Evolutionary conservation across 1,284 basidiomycete species (phyloP).

Genomic region (Ganoderma meredithae): DNA sequence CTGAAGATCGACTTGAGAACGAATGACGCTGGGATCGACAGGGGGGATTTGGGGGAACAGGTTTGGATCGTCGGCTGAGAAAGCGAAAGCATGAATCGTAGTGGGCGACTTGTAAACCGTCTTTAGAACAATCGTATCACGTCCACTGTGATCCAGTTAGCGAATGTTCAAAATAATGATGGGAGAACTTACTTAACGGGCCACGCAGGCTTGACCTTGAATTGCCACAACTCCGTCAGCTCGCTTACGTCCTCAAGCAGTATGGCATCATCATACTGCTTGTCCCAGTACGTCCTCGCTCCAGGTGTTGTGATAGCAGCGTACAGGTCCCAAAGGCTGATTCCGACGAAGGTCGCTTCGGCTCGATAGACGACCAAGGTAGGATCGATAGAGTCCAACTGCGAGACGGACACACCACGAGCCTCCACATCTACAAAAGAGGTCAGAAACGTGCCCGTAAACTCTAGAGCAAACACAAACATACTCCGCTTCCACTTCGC

Average conservation of each 20-base stretch:
- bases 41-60: slow-evolving; percentile 86
- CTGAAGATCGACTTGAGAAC: slow-evolving; percentile 94
- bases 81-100: slow-evolving; percentile 95
- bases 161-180: background rate
- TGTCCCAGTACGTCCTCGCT: slow-evolving; percentile 89
- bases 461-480: slow-evolving; percentile 28
- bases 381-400: slow-evolving; percentile 97
- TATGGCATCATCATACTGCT: slow-evolving; percentile 84
- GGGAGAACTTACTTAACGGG: slow-evolving; percentile 79
- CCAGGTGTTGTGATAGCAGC: slow-evolving; percentile 87
- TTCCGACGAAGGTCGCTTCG: slow-evolving; percentile 97
- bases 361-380: slow-evolving; percentile 96
- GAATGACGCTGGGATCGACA: slow-evolving; percentile 79
- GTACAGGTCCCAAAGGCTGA: slow-evolving; percentile 97
- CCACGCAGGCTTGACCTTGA: slow-evolving; percentile 90
- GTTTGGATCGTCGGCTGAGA: slow-evolving; percentile 90
- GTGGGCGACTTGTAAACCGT: slow-evolving; percentile 98
- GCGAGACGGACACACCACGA: slow-evolving; percentile 91
- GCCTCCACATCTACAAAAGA: slow-evolving; percentile 60
- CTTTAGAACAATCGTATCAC: slow-evolving; percentile 91
- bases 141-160: slow-evolving; percentile 60
- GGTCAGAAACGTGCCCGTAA: slow-evolving; percentile 11
- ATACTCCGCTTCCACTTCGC: slow-evolving; percentile 94
- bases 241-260: slow-evolving; percentile 93
- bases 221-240: slow-evolving; percentile 92